phyloP scores from a whole-genome alignment of 352 stramenopile species.

The Globisporangium lucens region DNA sequence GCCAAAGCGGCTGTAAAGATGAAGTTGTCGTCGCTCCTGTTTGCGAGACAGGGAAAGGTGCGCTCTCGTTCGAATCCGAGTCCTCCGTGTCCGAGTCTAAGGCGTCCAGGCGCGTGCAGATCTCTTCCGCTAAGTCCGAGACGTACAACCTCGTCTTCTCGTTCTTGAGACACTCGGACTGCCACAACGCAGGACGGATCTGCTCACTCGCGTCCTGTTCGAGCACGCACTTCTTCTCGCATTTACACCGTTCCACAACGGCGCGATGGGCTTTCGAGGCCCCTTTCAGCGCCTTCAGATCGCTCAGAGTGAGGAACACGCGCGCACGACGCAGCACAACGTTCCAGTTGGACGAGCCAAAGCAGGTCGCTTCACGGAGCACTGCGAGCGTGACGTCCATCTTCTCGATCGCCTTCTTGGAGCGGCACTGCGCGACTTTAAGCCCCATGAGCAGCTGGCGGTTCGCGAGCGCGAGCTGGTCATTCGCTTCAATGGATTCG shows the following conservation, averaged over 20 bases:
- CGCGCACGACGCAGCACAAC: constrained; percentile 22
- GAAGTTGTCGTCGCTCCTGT: neutral
- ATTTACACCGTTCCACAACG: constrained; percentile 24
- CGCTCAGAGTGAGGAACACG: constrained; percentile 42
- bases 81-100: constrained; percentile 27
- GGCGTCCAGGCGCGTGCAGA: constrained; percentile 39
- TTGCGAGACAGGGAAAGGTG: neutral
- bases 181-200: constrained; percentile 36
- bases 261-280: constrained; percentile 32
- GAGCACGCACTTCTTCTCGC: constrained; percentile 28
- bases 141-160: constrained; percentile 45
- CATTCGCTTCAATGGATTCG: constrained; percentile 58
- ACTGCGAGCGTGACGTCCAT: constrained; percentile 56
- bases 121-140: constrained; percentile 48
- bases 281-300: constrained; percentile 34
- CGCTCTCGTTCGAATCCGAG: constrained; percentile 3
- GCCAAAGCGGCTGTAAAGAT: neutral
- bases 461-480: constrained; percentile 59
- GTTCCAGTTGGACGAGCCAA: constrained; percentile 26
- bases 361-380: constrained; percentile 40
- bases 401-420: constrained; percentile 48
- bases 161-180: constrained; percentile 45
- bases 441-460: constrained; percentile 69
- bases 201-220: constrained; percentile 12
- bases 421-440: constrained; percentile 56